phyloP scores from a whole-genome alignment of 306 rosid genomes.

The Glycine soja region DNA sequence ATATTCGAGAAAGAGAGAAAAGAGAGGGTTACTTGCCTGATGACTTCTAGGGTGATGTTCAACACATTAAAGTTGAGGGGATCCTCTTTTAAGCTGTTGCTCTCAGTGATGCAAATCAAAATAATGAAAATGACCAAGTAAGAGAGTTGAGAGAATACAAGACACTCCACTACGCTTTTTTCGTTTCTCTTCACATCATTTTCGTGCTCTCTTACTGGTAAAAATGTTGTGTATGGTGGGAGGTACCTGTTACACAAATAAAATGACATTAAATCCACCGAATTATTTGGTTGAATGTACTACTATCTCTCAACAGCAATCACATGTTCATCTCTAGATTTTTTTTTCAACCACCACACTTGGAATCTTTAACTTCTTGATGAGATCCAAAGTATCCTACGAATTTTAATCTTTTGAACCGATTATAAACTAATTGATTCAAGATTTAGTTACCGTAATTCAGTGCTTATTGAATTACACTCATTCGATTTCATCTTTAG shows the following conservation, averaged over 20 bases:
- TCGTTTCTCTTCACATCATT: conserved; percentile 8
- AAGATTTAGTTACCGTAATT: too few species aligned
- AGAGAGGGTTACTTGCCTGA: conserved; percentile 8
- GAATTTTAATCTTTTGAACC: too few species aligned
- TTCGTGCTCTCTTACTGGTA: conserved; percentile 44
- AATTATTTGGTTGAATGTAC: too few species aligned
- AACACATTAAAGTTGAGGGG: conserved; percentile 77
- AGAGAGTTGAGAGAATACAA: conserved; percentile 67
- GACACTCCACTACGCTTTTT: conserved; percentile 42
- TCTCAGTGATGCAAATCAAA: conserved; percentile 72
- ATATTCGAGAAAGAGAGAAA: not conserved
- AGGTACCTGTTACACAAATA: conserved; percentile 59
- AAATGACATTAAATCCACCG: not conserved
- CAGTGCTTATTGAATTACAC: too few species aligned
- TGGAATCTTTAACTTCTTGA: too few species aligned
- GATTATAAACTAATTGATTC: too few species aligned
- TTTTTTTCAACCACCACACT: too few species aligned
- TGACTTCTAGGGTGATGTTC: conserved; percentile 68
- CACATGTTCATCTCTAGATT: too few species aligned
- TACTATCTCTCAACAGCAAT: too few species aligned
- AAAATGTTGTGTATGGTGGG: conserved; percentile 62
- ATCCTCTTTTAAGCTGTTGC: conserved; percentile 64
- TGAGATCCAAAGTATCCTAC: too few species aligned
- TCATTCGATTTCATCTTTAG: too few species aligned
- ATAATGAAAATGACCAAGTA: conserved; percentile 65